A percentile compares a stretch with the other conserved stretches of the same genome.
These are phyloP conservation scores for Emydomyces testavorans DNA, from an alignment of 2,329 filamentous ascomycete species.

Conservation along the genomic window DNA sequence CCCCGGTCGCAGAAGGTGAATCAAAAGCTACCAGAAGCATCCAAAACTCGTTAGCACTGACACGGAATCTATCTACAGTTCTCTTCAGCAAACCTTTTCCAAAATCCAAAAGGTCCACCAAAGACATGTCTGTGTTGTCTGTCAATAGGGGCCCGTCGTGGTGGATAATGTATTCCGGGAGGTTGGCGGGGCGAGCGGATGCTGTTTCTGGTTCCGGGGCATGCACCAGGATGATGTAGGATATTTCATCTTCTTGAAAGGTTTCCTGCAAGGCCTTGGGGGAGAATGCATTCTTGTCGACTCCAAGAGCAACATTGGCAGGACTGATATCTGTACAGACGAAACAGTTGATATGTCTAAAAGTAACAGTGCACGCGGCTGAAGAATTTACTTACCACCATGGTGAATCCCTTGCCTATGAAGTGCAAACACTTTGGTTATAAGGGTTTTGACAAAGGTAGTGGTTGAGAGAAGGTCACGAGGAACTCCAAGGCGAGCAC, in stretches of 20 bases:
- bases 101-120: slow-evolving; percentile 14
- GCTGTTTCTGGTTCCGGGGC: background rate
- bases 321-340: slow-evolving; percentile 12
- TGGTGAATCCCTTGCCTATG: slow-evolving; percentile 12
- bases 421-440: slow-evolving; percentile 10
- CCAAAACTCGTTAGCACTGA: too few relatives aligned
- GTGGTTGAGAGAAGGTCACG: background rate
- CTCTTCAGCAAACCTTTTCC: slow-evolving; percentile 12
- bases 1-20: background rate
- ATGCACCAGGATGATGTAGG: background rate
- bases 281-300: slow-evolving; percentile 9
- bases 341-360: background rate
- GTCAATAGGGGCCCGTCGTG: background rate
- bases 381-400: slow-evolving; percentile 11
- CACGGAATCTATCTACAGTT: too few relatives aligned
- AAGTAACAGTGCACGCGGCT: background rate
- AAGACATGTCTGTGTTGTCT: slow-evolving; percentile 8
- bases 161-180: slow-evolving; percentile 10
- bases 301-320: slow-evolving; percentile 8
- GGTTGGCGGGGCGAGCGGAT: slow-evolving; percentile 6
- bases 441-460: slow-evolving; percentile 7
- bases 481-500: too few relatives aligned
- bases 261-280: background rate
- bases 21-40: slow-evolving; percentile 2
- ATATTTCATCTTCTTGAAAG: slow-evolving; percentile 7